Conservation (phyloP, 23 red algal species). For the Gracilariopsis chorda region DNA sequence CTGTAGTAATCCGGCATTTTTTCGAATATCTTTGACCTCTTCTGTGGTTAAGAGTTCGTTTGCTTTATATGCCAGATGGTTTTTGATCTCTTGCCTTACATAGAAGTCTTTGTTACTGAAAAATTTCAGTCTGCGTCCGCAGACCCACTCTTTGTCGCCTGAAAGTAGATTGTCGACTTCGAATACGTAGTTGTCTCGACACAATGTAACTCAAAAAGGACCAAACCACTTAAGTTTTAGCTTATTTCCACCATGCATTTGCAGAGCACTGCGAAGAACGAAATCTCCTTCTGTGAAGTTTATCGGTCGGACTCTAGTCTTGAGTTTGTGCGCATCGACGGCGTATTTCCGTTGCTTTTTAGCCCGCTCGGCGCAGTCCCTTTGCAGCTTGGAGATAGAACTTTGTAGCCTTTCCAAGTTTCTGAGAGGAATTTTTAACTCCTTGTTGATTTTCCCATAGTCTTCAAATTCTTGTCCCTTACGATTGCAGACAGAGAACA, state of each 20-base stretch:
- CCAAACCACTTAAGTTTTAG: neutral
- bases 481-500: neutral
- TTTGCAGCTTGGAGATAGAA: neutral
- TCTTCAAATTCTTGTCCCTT: neutral
- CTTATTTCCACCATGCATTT: neutral
- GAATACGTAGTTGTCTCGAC: too few species aligned
- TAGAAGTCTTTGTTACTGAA: conserved; percentile 11
- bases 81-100: neutral
- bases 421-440: neutral
- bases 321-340: neutral
- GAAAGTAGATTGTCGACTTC: conserved; percentile 6
- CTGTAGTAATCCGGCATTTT: neutral
- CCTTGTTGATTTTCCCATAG: neutral
- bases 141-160: neutral
- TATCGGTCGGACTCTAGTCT: neutral
- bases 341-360: neutral
- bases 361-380: neutral
- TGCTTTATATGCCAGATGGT: conserved; percentile 5
- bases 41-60: neutral
- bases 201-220: neutral
- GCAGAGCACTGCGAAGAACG: neutral
- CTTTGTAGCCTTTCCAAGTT: neutral
- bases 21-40: neutral
- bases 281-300: conserved; percentile 23
- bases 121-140: conserved; percentile 15